Conservation (phyloP, 768 basidiomycete genomes). For the Ramaria rubella region DNA sequence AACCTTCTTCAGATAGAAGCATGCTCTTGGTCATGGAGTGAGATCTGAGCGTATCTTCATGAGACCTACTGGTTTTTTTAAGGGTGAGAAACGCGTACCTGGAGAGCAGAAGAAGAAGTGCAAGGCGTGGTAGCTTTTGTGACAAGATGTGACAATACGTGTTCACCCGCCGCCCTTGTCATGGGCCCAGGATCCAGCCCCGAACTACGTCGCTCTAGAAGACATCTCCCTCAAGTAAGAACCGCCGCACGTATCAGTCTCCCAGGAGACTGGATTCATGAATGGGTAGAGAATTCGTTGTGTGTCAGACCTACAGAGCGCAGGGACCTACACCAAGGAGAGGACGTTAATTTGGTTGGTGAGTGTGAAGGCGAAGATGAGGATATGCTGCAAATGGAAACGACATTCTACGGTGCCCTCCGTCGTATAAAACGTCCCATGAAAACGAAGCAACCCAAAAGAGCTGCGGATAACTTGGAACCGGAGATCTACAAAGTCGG, state of each 20-base stretch:
- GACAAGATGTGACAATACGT: slow-evolving; percentile 1
- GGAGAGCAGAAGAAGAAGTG: background rate
- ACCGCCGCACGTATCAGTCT: background rate
- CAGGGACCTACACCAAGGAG: background rate
- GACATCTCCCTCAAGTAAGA: slow-evolving; percentile 2
- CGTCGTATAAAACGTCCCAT: slow-evolving; percentile 13
- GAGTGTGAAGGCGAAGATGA: background rate
- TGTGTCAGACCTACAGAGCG: background rate
- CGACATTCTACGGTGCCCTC: slow-evolving; percentile 13
- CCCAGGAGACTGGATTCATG: background rate
- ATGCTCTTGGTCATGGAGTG: no score
- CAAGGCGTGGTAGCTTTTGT: background rate
- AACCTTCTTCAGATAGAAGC: no score
- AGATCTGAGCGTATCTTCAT: no score
- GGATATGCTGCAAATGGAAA: slow-evolving; percentile 3
- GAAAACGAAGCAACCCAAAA: slow-evolving; percentile 20
- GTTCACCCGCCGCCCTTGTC: background rate
- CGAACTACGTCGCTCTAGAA: background rate
- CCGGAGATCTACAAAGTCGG: slow-evolving; percentile 45
- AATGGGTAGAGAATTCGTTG: background rate
- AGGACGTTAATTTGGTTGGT: slow-evolving; percentile 8
- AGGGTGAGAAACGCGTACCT: no score
- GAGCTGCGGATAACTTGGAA: slow-evolving; percentile 8
- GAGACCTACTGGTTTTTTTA: no score
- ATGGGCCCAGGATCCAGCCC: background rate